Conservation (phyloP, 768 basidiomycete species). For the Boletus patriciae region DNA sequence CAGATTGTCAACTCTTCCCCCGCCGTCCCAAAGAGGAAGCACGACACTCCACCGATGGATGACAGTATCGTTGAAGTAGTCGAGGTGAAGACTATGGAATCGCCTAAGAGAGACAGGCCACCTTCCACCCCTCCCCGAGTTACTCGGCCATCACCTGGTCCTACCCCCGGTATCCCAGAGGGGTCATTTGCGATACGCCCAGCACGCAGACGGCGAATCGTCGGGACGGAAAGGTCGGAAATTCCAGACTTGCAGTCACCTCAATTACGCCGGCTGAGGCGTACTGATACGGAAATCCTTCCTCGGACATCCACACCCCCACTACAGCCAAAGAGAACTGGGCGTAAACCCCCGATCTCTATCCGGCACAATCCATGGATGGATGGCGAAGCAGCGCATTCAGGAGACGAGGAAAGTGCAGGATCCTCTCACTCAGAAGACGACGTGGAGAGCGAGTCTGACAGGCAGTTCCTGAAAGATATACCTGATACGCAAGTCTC, state of each 20-base stretch:
- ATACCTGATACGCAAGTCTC: constrained; percentile 66
- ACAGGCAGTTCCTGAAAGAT: constrained; percentile 64
- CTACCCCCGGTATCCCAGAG: constrained; percentile 34
- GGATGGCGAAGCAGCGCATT: constrained; percentile 73
- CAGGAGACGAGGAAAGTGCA: constrained; percentile 74
- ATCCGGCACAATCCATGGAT: constrained; percentile 48
- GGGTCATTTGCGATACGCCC: constrained; percentile 49
- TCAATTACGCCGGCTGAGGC: constrained; percentile 34
- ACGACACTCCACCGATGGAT: constrained; percentile 1
- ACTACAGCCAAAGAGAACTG: constrained; percentile 21
- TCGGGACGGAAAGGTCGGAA: constrained; percentile 10
- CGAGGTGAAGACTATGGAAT: constrained; percentile 19
- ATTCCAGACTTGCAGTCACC: constrained; percentile 30
- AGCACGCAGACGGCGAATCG: constrained; percentile 31
- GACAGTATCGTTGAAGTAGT: constrained; percentile 18
- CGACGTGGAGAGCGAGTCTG: constrained; percentile 60
- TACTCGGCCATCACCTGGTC: constrained; percentile 20
- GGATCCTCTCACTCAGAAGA: constrained; percentile 59
- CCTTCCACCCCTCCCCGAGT: constrained; percentile 34
- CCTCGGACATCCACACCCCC: constrained; percentile 22
- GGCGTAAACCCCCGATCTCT: constrained; percentile 30
- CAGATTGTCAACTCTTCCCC: constrained; percentile 57
- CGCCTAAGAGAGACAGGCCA: constrained; percentile 29
- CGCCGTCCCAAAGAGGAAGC: constrained; percentile 11
- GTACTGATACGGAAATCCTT: constrained; percentile 29